Conservation (phyloP, 371 early-diverging fungal species). For the Zychaea mexicana region DNA sequence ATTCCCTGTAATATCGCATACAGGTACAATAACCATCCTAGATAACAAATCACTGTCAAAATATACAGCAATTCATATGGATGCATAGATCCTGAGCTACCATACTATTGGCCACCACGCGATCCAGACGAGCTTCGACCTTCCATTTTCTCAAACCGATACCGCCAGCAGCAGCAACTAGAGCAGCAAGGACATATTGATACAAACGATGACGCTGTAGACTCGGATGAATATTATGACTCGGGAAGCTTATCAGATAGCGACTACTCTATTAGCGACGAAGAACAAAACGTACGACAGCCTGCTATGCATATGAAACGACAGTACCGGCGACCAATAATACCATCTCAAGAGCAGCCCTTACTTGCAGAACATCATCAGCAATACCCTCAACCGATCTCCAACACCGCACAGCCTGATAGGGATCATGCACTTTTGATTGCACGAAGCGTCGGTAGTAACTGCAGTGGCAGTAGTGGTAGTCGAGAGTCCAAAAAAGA, state of each 20-base stretch:
- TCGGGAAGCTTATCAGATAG: slow-evolving; percentile 35
- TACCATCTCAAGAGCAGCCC: neutral
- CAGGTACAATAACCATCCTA: slow-evolving; percentile 2
- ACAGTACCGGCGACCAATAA: neutral
- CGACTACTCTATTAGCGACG: slow-evolving; percentile 32
- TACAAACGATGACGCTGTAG: neutral
- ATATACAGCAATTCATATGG: neutral
- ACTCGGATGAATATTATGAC: slow-evolving; percentile 34
- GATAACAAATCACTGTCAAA: neutral
- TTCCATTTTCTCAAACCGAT: slow-evolving; percentile 30
- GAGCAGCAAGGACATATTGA: neutral
- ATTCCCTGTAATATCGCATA: slow-evolving; percentile 55
- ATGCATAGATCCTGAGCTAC: slow-evolving; percentile 18
- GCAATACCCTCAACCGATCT: neutral
- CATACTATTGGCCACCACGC: slow-evolving; percentile 27
- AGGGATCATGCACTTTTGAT: neutral
- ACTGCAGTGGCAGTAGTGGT: too few species aligned
- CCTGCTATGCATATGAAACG: slow-evolving; percentile 12
- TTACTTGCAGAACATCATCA: neutral
- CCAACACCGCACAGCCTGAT: too few species aligned
- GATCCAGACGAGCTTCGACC: slow-evolving; percentile 29
- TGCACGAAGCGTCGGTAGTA: neutral
- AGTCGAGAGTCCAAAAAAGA: neutral
- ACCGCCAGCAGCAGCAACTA: slow-evolving; percentile 27
- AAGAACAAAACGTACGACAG: slow-evolving; percentile 28